Base-by-base conservation (phyloP, 1,284 basidiomycete species). In the Austroboletus rostrupii region DNA sequence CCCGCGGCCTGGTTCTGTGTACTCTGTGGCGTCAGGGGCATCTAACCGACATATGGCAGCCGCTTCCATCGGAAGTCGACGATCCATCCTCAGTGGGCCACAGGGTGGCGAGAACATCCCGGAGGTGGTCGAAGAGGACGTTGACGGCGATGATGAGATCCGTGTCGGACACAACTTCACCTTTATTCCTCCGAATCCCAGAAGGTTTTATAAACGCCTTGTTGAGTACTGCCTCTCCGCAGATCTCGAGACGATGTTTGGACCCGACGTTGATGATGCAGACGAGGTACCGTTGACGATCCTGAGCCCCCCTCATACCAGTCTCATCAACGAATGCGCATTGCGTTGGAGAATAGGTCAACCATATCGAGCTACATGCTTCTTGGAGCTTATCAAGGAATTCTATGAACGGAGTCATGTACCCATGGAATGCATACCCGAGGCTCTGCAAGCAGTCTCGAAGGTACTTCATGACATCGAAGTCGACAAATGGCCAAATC, bases 261-360 rank as follows among this genome's bases (percentile, higher is more conserved):
- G 83, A 53, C 84, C 85, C 11, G 85, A 88, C 41, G 85, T 97
- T 32, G 88, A 93, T 31, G 96, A 97, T 58, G 91, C 94, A 60
- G 92, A 98, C 58, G 94, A 99, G 70, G 96, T 99, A 4, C 92
- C 93, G 1, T 73, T 99, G 29, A 91, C 91, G 11, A 98, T 99
- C 49, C 72, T 99, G n/a, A 92, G 92, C 0, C 64, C 80, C 1
- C 65, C 78, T 16, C 93, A 98, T 65, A 76, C 91, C 40, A 87
- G 91, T 50, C 73, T 99, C 32, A 81, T 98, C 53, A 85, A 86
- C 48, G 90, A 95, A 62, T 95, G 93, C 60, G 92, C 92, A 1
- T 62, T 87, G 50, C 79, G 92, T 38, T 98, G 97, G 97, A 77
- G 96, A 48, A 85, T 99, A 49, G 80, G 86, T 9, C 80, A 87